Base-by-base conservation (phyloP, 192 early-diverging fungal genomes). In the Linnemannia elongata region DNA sequence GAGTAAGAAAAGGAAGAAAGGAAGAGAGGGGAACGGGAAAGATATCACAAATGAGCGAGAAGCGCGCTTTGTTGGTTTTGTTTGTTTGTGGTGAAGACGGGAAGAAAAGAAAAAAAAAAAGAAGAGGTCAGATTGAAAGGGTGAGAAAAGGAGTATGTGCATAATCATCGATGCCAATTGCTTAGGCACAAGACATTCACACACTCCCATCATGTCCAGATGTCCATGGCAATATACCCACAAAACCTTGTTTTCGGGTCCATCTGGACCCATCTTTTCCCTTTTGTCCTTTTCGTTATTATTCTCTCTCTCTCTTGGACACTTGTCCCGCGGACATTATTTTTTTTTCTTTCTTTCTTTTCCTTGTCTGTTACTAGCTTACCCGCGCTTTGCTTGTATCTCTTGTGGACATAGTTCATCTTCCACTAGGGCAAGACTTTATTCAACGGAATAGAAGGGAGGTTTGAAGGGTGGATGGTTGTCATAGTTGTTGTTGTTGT, bases 11-110 rank as follows among this genome's bases (percentile, higher is more conserved):
- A 10, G 45, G 30, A 18, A 9, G 2, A 33, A 49, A 33, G 35
- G 27, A 42, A 33, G 27, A 24, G 20, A 49, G 30, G 6, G 36
- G 44, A 49, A 13, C 13, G 24, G 38, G 38, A 72, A 35, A 30
- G 66, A 35, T 27, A n/a, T n/a, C n/a, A n/a, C n/a, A 33, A 4
- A 10, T 15, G 15, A 45, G 44, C 44, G 5, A 52, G 18, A 42
- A 72, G 70, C 70, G 70, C 70, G 36, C 69, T 41, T 38, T 35
- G 42, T 20, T 70, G 63, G n/a, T n/a, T 18, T 35, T 68, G 60
- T 27, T 3, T 30, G 33, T n/a, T 30, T 35, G 33, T 6, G 13
- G 22, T 42, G 36, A 38, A 22, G 41, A 72, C 39, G 70, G 41
- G 38, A 72, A 24, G 8, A n/a, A n/a, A n/a, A n/a, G n/a, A n/a